Percentiles rank a stretch among this genome's conserved stretches.
Evolutionary conservation across 2,329 filamentous ascomycete species (phyloP).

Genomic region (Curvularia sp.): DNA sequence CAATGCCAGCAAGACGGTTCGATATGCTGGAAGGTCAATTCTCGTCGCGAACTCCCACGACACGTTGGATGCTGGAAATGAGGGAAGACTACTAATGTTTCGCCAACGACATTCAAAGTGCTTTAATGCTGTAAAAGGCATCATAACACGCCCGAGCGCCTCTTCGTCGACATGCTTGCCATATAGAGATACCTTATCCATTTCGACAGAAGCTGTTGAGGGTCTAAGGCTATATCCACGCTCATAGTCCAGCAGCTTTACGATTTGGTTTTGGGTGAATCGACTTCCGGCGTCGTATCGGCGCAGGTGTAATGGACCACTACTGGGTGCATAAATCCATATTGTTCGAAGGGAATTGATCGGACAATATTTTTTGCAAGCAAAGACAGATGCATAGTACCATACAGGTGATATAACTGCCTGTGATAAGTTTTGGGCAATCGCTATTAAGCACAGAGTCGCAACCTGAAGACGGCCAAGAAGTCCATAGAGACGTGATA

Average conservation of each 20-base stretch:
- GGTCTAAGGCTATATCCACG: neutral
- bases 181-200: neutral
- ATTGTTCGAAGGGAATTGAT: neutral
- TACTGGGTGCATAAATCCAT: neutral
- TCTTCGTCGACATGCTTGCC: neutral
- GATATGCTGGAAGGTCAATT: constrained; percentile 1
- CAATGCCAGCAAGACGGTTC: neutral
- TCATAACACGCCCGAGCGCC: neutral
- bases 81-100: neutral
- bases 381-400: neutral
- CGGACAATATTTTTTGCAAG: neutral
- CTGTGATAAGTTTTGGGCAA: neutral
- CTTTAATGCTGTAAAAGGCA: neutral
- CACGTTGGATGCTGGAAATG: no score
- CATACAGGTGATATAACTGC: neutral
- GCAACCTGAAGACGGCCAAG: neutral
- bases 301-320: neutral
- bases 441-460: neutral
- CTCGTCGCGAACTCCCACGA: neutral
- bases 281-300: neutral
- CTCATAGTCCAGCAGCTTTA: neutral
- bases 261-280: neutral
- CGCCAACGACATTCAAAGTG: neutral
- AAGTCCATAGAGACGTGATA: neutral
- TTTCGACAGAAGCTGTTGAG: neutral